Evolutionary conservation across 2,329 filamentous ascomycete genomes (phyloP), one percentile per base, ranked within the genome.

Genomic region (Fusarium sp.): DNA sequence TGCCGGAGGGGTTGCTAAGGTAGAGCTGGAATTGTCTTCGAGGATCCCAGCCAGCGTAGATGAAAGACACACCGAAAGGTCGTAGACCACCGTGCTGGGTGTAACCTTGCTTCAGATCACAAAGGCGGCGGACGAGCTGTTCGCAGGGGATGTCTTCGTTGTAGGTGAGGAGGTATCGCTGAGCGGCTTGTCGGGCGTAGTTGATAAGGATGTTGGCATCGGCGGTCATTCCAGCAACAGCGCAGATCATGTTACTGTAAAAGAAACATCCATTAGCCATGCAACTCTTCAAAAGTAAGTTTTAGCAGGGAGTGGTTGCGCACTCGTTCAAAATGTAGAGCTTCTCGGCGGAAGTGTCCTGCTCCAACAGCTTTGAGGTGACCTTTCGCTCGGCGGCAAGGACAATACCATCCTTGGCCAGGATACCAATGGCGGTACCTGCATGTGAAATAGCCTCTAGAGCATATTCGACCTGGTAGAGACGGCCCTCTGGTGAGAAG

Each of bases 161-260:
- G 88, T 99, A 99, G 77, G 95, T 99, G 74, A 97, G 90, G 80
- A 99, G 95, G 84, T 99, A 98, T 79, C 92, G 90, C 85, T 99
- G 96, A 76, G 96, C 96, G 77, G 93, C 92, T 88, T 97, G 93
- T 76, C 96, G 94, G 80, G 96, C 97, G 83, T 97, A 98, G 87
- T 99, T 99, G 90, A 99, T 99, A 81, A 99, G 93, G 82, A 99
- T 99, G 86, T 99, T 99, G 82, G 96, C 96, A 80, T 99, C 96
- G 78, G 96, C 96, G 47, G 94, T 99, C 95, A 99, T 98, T 79
- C 96, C 96, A 76, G 96, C 96, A 65, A 99, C 96, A 67, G 96
- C 96, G 83, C 94, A 98, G 83, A 99, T 98, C 97, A 99, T 99
- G 87, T 99, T 99, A 85, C 95, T 98, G 73, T 8, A 32, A 21